phyloP scores from a whole-genome alignment of 148 eudicot species.

The Chenopodium berlandieri region DNA sequence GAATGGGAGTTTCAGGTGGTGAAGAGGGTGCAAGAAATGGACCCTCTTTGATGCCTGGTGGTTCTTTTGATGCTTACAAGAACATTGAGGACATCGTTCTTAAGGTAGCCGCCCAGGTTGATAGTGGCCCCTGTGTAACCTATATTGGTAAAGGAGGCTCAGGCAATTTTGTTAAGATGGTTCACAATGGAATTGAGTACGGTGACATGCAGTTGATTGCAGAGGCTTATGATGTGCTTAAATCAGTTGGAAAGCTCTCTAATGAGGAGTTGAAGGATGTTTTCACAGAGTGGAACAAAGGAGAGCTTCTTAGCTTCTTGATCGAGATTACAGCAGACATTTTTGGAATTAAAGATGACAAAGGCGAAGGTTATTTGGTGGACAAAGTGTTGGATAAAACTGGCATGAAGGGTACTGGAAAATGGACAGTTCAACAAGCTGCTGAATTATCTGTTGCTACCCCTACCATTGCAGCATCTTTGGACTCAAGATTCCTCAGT shows the following conservation, averaged over 20 bases:
- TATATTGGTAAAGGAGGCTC: conserved; percentile 88
- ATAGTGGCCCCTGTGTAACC: conserved; percentile 92
- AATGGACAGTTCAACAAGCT: conserved; percentile 97
- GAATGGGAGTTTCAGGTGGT: conserved; percentile 97
- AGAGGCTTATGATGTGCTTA: conserved; percentile 87
- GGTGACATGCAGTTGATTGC: conserved; percentile 94
- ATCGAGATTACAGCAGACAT: conserved; percentile 88
- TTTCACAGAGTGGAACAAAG: conserved; percentile 85
- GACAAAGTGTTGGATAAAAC: conserved; percentile 91
- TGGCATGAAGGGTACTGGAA: conserved; percentile 94
- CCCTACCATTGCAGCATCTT: conserved; percentile 81
- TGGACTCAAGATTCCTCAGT: conserved; percentile 85
- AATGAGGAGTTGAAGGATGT: conserved; percentile 74
- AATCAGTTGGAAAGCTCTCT: conserved; percentile 83
- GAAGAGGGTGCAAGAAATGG: conserved; percentile 92
- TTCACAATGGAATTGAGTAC: conserved; percentile 87
- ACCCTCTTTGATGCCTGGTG: conserved; percentile 95
- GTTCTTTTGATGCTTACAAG: conserved; percentile 78
- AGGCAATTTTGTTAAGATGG: conserved; percentile 84
- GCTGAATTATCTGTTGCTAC: conserved; percentile 84
- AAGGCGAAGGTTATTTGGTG: conserved; percentile 71
- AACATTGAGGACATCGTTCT: conserved; percentile 80
- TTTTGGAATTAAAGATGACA: conserved; percentile 76
- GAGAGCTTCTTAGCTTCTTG: conserved; percentile 86
- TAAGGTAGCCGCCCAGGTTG: conserved; percentile 92